Percentiles rank a stretch among this genome's conserved stretches.
phyloP scores from a whole-genome alignment of 495 filamentous ascomycete genomes.

The Annulohypoxylon moriforme region DNA sequence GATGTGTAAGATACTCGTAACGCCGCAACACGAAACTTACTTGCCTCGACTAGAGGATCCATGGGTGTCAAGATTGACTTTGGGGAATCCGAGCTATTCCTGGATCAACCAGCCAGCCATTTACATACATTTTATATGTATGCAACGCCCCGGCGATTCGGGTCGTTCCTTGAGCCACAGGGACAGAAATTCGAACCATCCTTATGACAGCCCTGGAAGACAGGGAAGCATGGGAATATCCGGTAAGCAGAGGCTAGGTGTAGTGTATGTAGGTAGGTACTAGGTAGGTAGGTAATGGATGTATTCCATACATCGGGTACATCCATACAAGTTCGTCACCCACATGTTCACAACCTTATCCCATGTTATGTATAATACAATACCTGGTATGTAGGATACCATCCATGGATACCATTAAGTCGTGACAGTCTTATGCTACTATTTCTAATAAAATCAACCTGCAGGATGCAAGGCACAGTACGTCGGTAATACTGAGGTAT shows the following conservation, averaged over 20 bases:
- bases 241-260: background rate
- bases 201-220: background rate
- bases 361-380: background rate
- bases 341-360: slow-evolving; percentile 8
- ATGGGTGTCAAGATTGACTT: slow-evolving; percentile 8
- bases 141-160: slow-evolving; percentile 35
- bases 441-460: slow-evolving; percentile 25
- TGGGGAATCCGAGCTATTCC: slow-evolving; percentile 5
- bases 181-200: slow-evolving; percentile 9
- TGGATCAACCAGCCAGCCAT: slow-evolving; percentile 4
- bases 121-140: slow-evolving; percentile 1
- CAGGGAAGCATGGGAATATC: slow-evolving; percentile 11
- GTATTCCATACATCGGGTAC: slow-evolving; percentile 7
- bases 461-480: slow-evolving; percentile 46
- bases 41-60: background rate
- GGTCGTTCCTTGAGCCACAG: slow-evolving; percentile 29
- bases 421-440: slow-evolving; percentile 17
- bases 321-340: background rate
- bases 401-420: slow-evolving; percentile 10
- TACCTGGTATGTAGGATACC: background rate
- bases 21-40: background rate
- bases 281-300: background rate
- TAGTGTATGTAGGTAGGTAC: background rate
- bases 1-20: background rate
- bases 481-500: slow-evolving; percentile 22